Conservation (phyloP, 2,329 filamentous ascomycete genomes). For the Aspergillus ustus region DNA sequence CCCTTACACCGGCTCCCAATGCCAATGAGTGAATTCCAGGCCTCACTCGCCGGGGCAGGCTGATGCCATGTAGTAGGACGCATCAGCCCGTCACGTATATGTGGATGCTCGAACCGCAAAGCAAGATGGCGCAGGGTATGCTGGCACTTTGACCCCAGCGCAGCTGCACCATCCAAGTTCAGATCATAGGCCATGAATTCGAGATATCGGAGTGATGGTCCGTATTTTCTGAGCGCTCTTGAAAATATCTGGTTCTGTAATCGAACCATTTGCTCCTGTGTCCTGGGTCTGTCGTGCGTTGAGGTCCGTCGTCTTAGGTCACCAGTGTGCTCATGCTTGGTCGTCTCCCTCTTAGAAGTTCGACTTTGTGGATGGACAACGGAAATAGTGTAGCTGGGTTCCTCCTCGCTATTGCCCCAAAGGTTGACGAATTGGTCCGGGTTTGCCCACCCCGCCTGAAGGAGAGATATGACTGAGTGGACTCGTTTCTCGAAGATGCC, state of each 20-base stretch:
- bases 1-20: constrained; percentile 28
- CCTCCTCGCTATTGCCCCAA: constrained; percentile 8
- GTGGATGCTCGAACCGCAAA: constrained; percentile 41
- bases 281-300: constrained; percentile 9
- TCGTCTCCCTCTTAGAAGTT: background rate
- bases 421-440: constrained; percentile 23
- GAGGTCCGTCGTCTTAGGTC: constrained; percentile 6
- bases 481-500: constrained; percentile 39
- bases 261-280: constrained; percentile 27
- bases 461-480: constrained; percentile 37
- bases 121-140: constrained; percentile 36
- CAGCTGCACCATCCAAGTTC: constrained; percentile 33
- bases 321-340: background rate
- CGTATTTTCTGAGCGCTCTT: constrained; percentile 31
- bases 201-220: constrained; percentile 32
- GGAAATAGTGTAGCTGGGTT: constrained; percentile 21
- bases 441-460: constrained; percentile 31
- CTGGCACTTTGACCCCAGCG: constrained; percentile 29
- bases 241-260: constrained; percentile 33
- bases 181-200: constrained; percentile 40
- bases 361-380: constrained; percentile 21
- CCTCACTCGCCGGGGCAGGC: constrained; percentile 31
- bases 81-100: constrained; percentile 37
- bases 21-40: constrained; percentile 39
- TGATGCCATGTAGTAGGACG: constrained; percentile 35